phyloP scores from a whole-genome alignment of 2,329 filamentous ascomycete genomes.

The Trichoderma koningii region DNA sequence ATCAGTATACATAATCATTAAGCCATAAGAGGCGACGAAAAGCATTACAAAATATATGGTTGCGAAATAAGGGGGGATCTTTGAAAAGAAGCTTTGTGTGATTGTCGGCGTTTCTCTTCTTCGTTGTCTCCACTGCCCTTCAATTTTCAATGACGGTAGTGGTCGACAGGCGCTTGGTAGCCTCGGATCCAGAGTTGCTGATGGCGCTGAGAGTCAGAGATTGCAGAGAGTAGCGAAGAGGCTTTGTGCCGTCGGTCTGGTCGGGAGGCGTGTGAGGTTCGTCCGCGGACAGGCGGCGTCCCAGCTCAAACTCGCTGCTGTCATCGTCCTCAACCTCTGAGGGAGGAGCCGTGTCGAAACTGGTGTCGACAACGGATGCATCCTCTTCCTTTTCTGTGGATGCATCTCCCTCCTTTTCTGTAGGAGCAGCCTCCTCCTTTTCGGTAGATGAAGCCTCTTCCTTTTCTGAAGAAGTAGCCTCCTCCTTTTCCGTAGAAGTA shows the following conservation, averaged over 20 bases:
- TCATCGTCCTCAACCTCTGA: constrained; percentile 25
- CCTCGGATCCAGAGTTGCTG: constrained; percentile 24
- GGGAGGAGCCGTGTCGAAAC: constrained; percentile 10
- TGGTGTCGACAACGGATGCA: constrained; percentile 4
- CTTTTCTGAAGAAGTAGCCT: neutral
- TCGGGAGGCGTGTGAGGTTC: constrained; percentile 39
- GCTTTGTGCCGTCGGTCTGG: constrained; percentile 35
- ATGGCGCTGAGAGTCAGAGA: constrained; percentile 33
- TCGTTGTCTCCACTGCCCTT: neutral
- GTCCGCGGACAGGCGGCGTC: constrained; percentile 24
- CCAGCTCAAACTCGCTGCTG: constrained; percentile 19
- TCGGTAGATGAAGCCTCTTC: neutral
- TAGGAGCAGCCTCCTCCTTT: no score
- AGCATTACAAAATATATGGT: constrained; percentile 8
- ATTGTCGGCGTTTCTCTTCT: neutral
- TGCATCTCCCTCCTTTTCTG: neutral
- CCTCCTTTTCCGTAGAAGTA: neutral
- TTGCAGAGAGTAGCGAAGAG: constrained; percentile 35
- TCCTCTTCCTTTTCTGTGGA: constrained; percentile 16
- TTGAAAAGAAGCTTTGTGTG: neutral
- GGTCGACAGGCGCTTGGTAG: constrained; percentile 36
- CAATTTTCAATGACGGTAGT: constrained; percentile 23
- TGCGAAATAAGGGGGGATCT: constrained; percentile 6
- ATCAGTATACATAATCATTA: constrained; percentile 33
- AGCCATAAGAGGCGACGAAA: constrained; percentile 20